Conservation (phyloP, 208 protist genomes). For the Acanthamoeba healyi region DNA sequence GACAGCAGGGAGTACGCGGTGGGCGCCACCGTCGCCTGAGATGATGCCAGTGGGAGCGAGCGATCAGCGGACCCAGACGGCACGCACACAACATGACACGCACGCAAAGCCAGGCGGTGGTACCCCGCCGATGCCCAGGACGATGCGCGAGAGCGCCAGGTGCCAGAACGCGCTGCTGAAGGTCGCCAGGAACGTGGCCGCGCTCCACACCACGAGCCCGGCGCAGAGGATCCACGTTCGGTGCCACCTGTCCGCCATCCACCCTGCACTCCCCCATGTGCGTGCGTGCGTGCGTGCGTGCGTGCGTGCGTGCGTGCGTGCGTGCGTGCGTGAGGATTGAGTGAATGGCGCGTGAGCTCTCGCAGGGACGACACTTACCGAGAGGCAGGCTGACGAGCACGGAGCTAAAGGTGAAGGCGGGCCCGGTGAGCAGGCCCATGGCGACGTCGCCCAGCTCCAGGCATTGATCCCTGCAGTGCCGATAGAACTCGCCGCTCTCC, state of each 20-base stretch:
- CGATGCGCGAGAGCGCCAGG: not conserved
- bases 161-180: not conserved
- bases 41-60: not conserved
- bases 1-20: slow-evolving; percentile 7
- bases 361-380: not conserved
- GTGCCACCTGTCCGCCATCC: slow-evolving; percentile 11
- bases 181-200: not conserved
- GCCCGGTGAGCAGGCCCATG: slow-evolving; percentile 27
- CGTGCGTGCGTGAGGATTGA: not conserved
- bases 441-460: not conserved
- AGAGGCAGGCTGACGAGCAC: slow-evolving; percentile 17
- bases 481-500: not conserved
- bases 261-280: not conserved
- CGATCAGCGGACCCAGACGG: not conserved
- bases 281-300: not conserved
- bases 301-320: not conserved
- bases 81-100: too few relatives aligned
- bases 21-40: not conserved
- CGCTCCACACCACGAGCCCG: slow-evolving; percentile 4
- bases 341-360: too few relatives aligned
- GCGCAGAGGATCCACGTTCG: not conserved
- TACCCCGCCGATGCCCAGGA: slow-evolving; percentile 20
- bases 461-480: not conserved
- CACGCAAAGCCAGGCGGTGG: not conserved
- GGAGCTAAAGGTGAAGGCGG: slow-evolving; percentile 29